These are phyloP conservation scores for Magnusiomyces fungicola DNA, from an alignment of 1,139 yeast species.

Conservation along the genomic window DNA sequence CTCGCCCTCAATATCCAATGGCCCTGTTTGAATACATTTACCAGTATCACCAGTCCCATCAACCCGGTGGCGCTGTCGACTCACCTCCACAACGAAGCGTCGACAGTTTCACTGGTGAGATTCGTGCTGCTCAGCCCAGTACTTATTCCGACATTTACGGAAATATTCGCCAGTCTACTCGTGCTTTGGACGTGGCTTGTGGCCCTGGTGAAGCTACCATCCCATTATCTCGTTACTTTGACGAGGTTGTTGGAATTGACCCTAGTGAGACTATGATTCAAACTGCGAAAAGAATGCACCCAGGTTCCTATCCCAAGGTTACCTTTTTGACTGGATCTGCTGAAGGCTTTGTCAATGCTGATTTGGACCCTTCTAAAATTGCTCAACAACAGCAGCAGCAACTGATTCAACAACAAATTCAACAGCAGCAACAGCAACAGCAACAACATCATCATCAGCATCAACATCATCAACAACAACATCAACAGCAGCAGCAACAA, in stretches of 20 bases:
- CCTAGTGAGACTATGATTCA: constrained; percentile 57
- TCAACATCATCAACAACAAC: constrained; percentile 11
- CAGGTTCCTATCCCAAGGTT: constrained; percentile 19
- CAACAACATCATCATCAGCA: constrained; percentile 18
- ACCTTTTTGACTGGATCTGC: constrained; percentile 34
- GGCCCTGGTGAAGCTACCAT: constrained; percentile 79
- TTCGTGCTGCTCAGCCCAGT: background rate
- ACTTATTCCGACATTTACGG: constrained; percentile 18
- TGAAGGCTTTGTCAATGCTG: constrained; percentile 25
- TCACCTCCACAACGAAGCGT: background rate
- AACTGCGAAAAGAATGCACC: constrained; percentile 34
- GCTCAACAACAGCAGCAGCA: constrained; percentile 16
- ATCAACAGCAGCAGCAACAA: constrained; percentile 2
- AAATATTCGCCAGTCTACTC: constrained; percentile 17
- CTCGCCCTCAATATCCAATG: constrained; percentile 61
- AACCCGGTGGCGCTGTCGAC: background rate
- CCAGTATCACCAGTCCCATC: constrained; percentile 31
- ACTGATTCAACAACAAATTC: constrained; percentile 11
- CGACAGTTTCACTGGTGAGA: no score
- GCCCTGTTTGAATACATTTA: constrained; percentile 43
- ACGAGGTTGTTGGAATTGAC: constrained; percentile 59
- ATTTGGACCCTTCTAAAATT: background rate
- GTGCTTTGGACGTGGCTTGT: constrained; percentile 67
- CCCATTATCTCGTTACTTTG: constrained; percentile 40
- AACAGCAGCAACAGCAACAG: constrained; percentile 7